Conservation (phyloP, 306 rosid species). For the Abrus precatorius region DNA sequence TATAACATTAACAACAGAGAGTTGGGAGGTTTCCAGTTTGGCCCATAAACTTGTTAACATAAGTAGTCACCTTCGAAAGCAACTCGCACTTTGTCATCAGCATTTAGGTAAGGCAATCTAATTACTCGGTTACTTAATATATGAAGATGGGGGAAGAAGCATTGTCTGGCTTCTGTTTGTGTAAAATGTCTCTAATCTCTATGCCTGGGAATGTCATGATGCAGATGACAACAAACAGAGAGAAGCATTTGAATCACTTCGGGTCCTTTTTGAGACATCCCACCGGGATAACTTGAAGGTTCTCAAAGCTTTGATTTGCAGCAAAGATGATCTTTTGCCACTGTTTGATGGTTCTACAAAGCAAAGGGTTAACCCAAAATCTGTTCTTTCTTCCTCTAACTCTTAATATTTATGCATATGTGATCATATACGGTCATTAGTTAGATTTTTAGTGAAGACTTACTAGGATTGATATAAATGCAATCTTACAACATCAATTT, state of each 20-base stretch:
- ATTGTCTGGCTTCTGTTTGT: not conserved
- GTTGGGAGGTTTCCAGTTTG: constrained; percentile 84
- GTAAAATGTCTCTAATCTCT: not conserved
- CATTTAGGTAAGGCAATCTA: constrained; percentile 53
- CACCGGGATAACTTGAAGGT: constrained; percentile 65
- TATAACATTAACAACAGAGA: constrained; percentile 54
- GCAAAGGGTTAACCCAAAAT: constrained; percentile 55
- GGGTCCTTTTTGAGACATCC: constrained; percentile 49
- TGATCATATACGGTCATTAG: not conserved
- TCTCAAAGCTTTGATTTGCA: constrained; percentile 56
- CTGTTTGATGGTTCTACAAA: constrained; percentile 63
- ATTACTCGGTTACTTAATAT: not conserved
- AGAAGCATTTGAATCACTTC: constrained; percentile 52
- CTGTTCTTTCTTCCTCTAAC: constrained; percentile 29
- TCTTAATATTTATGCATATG: not conserved
- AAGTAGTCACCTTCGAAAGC: constrained; percentile 61
- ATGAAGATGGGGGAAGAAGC: not conserved
- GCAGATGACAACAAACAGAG: constrained; percentile 64
- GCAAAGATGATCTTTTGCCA: constrained; percentile 58
- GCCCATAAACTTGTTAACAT: constrained; percentile 67
- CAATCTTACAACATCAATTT: not conserved
- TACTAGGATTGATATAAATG: not conserved
- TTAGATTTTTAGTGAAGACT: not conserved
- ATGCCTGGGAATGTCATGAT: constrained; percentile 30
- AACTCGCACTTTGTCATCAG: constrained; percentile 55